These are phyloP conservation scores for Hemisphaericaspora nanyangensis DNA, from an alignment of 805 yeast species.

Conservation along the genomic window DNA sequence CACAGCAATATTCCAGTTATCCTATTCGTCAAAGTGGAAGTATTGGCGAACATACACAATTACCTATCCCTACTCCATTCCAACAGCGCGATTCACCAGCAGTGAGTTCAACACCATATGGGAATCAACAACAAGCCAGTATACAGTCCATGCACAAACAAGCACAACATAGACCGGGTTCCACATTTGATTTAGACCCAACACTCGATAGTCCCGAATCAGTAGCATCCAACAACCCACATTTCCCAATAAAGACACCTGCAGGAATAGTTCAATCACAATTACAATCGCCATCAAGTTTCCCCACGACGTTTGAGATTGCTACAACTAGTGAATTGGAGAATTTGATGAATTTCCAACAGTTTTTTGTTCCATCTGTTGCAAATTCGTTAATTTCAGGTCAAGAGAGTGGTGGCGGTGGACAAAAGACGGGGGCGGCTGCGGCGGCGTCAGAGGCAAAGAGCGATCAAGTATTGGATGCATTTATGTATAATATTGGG, in stretches of 20 bases:
- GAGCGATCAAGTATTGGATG: conserved; percentile 6
- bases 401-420: neutral
- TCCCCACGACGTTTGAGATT: conserved; percentile 4
- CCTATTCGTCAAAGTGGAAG: neutral
- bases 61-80: neutral
- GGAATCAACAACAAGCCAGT: neutral
- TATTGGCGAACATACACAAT: neutral
- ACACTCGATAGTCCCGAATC: conserved; percentile 1
- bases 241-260: conserved; percentile 1
- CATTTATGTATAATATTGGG: conserved; percentile 15
- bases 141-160: neutral
- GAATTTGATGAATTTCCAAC: conserved; percentile 13
- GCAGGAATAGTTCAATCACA: conserved; percentile 1
- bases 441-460: neutral
- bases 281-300: conserved; percentile 4
- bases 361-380: conserved; percentile 13
- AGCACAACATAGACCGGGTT: neutral
- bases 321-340: conserved; percentile 7
- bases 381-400: neutral
- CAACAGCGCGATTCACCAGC: neutral
- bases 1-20: conserved; percentile 1
- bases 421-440: neutral
- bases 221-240: neutral
- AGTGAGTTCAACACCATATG: neutral
- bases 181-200: neutral